Conservation (phyloP, 495 filamentous ascomycete species). For the Lophiostoma macrostomum region DNA sequence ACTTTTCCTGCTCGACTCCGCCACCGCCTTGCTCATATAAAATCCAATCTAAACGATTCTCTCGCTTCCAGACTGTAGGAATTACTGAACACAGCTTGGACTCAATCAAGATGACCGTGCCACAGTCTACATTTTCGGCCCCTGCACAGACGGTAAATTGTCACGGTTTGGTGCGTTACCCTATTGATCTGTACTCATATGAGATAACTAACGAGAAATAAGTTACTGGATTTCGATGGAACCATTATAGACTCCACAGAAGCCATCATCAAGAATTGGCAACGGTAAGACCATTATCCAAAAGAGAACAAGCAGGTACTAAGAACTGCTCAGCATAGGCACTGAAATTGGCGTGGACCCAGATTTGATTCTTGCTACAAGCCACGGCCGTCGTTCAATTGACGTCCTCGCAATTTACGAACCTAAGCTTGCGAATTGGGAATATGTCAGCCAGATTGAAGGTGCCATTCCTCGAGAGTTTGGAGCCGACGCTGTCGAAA, state of each 20-base stretch:
- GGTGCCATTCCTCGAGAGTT: slow-evolving; percentile 70
- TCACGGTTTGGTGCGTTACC: slow-evolving; percentile 54
- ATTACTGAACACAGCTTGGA: neutral
- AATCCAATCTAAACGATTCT: no score
- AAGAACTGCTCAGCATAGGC: slow-evolving; percentile 62
- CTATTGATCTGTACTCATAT: no score
- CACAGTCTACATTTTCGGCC: slow-evolving; percentile 51
- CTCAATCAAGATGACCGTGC: slow-evolving; percentile 22
- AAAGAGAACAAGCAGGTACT: neutral
- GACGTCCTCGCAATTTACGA: slow-evolving; percentile 73
- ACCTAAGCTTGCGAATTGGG: slow-evolving; percentile 80
- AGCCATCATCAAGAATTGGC: slow-evolving; percentile 92
- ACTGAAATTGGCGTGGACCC: slow-evolving; percentile 80
- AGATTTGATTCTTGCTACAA: slow-evolving; percentile 76
- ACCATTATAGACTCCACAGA: slow-evolving; percentile 76
- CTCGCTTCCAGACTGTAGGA: no score
- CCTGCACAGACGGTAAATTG: slow-evolving; percentile 61
- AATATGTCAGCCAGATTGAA: slow-evolving; percentile 82
- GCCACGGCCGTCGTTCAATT: slow-evolving; percentile 82
- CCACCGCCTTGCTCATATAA: no score
- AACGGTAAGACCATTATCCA: slow-evolving; percentile 56
- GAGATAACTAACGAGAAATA: neutral
- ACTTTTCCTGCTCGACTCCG: no score
- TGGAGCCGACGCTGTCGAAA: slow-evolving; percentile 75
- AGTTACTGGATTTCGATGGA: slow-evolving; percentile 50